Percentiles rank a stretch among this genome's conserved stretches.
phyloP scores from a whole-genome alignment of 805 yeast genomes.

The Metschnikowia santaceciliae region DNA sequence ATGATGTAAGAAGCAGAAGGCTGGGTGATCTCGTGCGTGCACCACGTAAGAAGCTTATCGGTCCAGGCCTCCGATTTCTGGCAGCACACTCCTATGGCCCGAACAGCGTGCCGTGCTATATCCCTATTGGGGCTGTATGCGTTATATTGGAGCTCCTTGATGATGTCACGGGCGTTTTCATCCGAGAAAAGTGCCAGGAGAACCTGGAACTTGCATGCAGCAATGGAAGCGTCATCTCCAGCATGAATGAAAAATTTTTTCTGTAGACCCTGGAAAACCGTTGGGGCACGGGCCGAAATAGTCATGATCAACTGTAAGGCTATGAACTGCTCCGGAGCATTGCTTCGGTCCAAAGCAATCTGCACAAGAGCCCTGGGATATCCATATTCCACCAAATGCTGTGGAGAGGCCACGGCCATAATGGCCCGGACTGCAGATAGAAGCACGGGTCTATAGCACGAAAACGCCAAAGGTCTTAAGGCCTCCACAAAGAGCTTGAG shows the following conservation, averaged over 20 bases:
- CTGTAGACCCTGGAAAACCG: constrained; percentile 30
- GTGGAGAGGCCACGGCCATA: constrained; percentile 55
- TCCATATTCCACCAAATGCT: constrained; percentile 43
- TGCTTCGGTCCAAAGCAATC: constrained; percentile 27
- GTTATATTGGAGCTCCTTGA: constrained; percentile 63
- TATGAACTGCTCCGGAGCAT: constrained; percentile 21
- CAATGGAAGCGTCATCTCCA: constrained; percentile 41
- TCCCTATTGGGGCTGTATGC: constrained; percentile 27
- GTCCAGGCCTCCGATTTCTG: constrained; percentile 46
- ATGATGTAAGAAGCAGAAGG: constrained; percentile 28
- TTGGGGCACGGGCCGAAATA: constrained; percentile 10
- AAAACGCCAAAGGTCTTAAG: constrained; percentile 43
- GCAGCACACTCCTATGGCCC: constrained; percentile 60
- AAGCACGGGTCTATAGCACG: constrained; percentile 57
- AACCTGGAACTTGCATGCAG: constrained; percentile 56
- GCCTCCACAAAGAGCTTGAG: constrained; percentile 49
- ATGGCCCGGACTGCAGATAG: constrained; percentile 57
- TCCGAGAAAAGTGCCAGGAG: constrained; percentile 54
- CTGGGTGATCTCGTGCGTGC: constrained; percentile 45
- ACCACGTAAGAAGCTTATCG: constrained; percentile 58
- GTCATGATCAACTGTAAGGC: constrained; percentile 46
- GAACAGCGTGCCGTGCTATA: constrained; percentile 47
- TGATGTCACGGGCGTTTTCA: constrained; percentile 49
- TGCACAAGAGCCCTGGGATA: constrained; percentile 51
- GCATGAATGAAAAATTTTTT: constrained; percentile 56